phyloP scores from a whole-genome alignment of 306 rosid genomes.

The Cyamopsis tetragonoloba region DNA sequence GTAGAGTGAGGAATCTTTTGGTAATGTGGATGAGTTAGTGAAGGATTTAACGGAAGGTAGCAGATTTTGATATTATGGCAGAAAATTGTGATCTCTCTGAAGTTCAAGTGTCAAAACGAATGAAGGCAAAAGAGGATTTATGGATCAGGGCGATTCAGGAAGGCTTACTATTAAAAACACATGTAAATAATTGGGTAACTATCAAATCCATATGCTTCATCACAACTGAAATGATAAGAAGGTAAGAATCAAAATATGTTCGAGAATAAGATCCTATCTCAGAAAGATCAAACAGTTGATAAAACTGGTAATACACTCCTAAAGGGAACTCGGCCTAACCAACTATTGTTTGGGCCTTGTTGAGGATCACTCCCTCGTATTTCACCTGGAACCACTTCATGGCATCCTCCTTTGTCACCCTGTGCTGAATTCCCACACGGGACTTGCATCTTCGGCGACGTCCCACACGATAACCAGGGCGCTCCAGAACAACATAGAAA shows the following conservation, averaged over 20 bases:
- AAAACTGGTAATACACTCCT: slow-evolving; percentile 24
- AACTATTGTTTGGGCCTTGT: slow-evolving; percentile 61
- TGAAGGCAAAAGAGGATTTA: no score
- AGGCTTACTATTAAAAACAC: no score
- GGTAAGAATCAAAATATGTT: neutral
- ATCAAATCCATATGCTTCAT: slow-evolving; percentile 3
- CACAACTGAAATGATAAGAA: neutral
- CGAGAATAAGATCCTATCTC: slow-evolving; percentile 14
- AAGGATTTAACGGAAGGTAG: no score
- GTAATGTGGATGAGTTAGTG: no score
- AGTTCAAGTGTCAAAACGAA: no score
- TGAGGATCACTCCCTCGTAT: slow-evolving; percentile 85
- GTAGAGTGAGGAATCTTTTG: no score
- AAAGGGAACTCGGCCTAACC: slow-evolving; percentile 22
- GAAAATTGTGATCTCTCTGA: no score
- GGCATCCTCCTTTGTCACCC: slow-evolving; percentile 80
- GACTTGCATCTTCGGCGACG: slow-evolving; percentile 82
- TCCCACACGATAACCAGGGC: slow-evolving; percentile 82
- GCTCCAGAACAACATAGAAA: slow-evolving; percentile 73
- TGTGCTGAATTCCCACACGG: slow-evolving; percentile 78
- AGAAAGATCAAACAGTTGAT: no score
- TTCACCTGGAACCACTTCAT: slow-evolving; percentile 97
- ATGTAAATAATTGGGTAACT: no score
- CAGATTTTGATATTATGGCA: no score
- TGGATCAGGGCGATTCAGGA: no score